phyloP scores from a whole-genome alignment of 2,329 filamentous ascomycete genomes.

The Colletotrichum somersetense region DNA sequence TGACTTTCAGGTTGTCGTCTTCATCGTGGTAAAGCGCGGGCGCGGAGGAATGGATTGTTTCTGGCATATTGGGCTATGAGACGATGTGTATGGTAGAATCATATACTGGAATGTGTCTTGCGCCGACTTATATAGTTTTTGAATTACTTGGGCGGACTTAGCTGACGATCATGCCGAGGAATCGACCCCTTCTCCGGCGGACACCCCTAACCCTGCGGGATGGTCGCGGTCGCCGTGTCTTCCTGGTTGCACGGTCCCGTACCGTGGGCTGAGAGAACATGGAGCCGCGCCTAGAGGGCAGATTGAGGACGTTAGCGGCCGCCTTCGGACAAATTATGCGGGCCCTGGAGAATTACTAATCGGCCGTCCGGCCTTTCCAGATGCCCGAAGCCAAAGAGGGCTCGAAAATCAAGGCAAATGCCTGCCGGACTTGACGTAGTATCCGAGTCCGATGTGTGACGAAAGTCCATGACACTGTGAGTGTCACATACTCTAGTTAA shows the following conservation, averaged over 20 bases:
- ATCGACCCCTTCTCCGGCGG: not conserved
- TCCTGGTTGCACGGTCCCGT: not conserved
- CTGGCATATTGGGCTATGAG: not conserved
- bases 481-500: not conserved
- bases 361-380: not conserved
- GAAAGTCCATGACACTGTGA: not conserved
- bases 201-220: not conserved
- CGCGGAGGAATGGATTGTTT: not conserved
- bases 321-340: not conserved
- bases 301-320: not conserved
- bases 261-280: not conserved
- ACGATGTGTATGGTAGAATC: not conserved
- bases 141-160: not conserved
- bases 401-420: too few relatives aligned
- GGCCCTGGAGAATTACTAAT: not conserved
- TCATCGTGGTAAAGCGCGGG: conserved; percentile 29
- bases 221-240: not conserved
- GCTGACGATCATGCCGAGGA: not conserved
- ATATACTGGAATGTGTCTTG: not conserved
- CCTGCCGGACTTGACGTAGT: too few relatives aligned
- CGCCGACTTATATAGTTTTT: not conserved
- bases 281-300: not conserved
- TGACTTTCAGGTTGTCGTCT: conserved; percentile 21
- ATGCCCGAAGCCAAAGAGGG: not conserved
- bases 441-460: not conserved